phyloP scores from a whole-genome alignment of 2,329 filamentous ascomycete species.

The Escovopsis sp. region DNA sequence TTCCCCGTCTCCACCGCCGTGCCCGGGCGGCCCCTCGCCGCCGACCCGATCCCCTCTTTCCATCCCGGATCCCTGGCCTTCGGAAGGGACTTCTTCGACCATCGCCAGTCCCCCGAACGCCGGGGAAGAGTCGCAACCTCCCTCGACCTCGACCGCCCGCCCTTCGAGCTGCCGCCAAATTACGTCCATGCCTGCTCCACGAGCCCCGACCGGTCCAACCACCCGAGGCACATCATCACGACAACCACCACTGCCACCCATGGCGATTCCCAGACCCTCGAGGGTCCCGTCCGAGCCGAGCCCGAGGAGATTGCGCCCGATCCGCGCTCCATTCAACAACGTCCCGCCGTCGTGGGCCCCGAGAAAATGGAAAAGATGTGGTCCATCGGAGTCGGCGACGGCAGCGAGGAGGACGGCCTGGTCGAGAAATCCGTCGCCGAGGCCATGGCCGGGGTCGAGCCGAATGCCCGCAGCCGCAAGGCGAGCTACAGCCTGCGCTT shows the following conservation, averaged over 20 bases:
- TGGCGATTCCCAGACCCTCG: constrained; percentile 7
- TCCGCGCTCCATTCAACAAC: constrained; percentile 2
- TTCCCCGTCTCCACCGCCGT: constrained; percentile 17
- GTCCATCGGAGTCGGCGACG: constrained; percentile 43
- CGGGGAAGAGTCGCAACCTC: constrained; percentile 18
- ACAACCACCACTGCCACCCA: constrained; percentile 10
- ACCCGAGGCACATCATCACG: not conserved
- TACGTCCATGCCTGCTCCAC: constrained; percentile 13
- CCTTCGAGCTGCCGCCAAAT: constrained; percentile 12
- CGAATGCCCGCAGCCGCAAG: constrained; percentile 50
- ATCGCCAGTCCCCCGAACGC: constrained; percentile 17
- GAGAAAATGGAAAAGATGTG: constrained; percentile 51
- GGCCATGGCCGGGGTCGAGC: constrained; percentile 45
- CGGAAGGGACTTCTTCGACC: constrained; percentile 23
- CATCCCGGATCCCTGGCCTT: constrained; percentile 17
- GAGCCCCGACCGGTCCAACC: constrained; percentile 13
- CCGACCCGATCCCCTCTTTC: constrained; percentile 17
- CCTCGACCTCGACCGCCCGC: constrained; percentile 19
- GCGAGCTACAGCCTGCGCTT: constrained; percentile 52
- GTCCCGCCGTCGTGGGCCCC: constrained; percentile 10
- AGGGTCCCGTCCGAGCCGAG: constrained; percentile 6
- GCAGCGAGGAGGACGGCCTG: constrained; percentile 36
- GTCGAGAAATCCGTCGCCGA: constrained; percentile 52
- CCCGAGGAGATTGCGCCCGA: constrained; percentile 4
- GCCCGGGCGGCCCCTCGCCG: constrained; percentile 15